Percentiles rank a stretch among this genome's conserved stretches.
These are phyloP conservation scores for Tarenaya hassleriana DNA, from an alignment of 345 rosid genomes.

Conservation along the genomic window DNA sequence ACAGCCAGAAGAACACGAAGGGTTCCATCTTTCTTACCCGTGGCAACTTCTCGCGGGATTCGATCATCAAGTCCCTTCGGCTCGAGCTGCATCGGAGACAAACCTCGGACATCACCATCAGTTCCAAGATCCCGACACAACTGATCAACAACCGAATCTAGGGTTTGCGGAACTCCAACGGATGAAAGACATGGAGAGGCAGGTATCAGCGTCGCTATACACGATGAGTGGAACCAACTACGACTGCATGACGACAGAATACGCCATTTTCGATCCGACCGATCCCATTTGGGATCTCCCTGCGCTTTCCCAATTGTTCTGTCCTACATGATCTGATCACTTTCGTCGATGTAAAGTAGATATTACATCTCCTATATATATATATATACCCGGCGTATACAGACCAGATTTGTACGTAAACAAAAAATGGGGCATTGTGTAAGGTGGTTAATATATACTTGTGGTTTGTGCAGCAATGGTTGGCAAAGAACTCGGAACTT, in stretches of 20 bases:
- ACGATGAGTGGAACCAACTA: slow-evolving; percentile 52
- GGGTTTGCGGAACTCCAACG: slow-evolving; percentile 34
- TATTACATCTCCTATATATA: neutral
- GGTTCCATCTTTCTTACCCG: slow-evolving; percentile 29
- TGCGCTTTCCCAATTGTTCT: slow-evolving; percentile 43
- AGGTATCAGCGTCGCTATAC: slow-evolving; percentile 59
- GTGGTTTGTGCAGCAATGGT: no score
- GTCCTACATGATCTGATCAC: slow-evolving; percentile 26
- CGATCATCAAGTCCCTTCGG: slow-evolving; percentile 33
- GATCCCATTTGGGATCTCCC: slow-evolving; percentile 68
- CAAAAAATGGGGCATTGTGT: no score
- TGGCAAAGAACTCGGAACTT: no score
- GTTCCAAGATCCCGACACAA: slow-evolving; percentile 12
- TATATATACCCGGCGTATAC: no score
- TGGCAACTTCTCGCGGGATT: slow-evolving; percentile 39
- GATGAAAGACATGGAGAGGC: slow-evolving; percentile 53
- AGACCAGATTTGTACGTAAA: no score
- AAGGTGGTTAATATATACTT: no score
- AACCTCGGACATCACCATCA: slow-evolving; percentile 13
- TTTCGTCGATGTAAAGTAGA: slow-evolving; percentile 12
- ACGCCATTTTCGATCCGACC: slow-evolving; percentile 32
- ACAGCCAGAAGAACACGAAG: slow-evolving; percentile 17
- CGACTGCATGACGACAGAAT: slow-evolving; percentile 26
- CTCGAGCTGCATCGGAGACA: slow-evolving; percentile 29
- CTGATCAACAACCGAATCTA: slow-evolving; percentile 18